Evolutionary conservation across 148 eudicot genomes (phyloP).

Genomic region (Amaranthus hypochondriacus): DNA sequence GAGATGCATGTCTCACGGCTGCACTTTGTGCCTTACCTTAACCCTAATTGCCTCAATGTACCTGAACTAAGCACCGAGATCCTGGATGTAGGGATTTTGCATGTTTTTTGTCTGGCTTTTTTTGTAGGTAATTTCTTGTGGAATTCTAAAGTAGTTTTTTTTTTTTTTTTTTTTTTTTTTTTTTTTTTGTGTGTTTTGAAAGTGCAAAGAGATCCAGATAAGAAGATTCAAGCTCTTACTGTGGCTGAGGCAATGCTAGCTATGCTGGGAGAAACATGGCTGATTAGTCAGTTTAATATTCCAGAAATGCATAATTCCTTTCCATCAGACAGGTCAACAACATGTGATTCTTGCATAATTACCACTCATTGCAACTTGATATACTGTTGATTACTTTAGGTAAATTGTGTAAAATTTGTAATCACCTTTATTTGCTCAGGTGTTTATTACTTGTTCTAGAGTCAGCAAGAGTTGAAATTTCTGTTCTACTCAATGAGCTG

Average conservation of each 20-base stretch:
- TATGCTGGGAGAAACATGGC: conserved; percentile 74
- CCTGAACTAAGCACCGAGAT: background rate
- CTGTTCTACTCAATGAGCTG: conserved; percentile 80
- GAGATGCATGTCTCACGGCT: no score
- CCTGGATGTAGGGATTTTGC: background rate
- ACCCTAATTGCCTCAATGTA: no score
- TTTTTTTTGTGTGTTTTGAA: background rate
- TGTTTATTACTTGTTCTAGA: conserved; percentile 83
- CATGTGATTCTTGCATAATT: background rate
- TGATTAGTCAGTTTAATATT: conserved; percentile 44
- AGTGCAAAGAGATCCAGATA: conserved; percentile 59
- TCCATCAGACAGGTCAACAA: conserved; percentile 62
- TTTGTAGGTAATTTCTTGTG: background rate
- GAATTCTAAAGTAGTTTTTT: background rate
- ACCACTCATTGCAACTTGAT: background rate
- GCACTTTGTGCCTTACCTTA: no score
- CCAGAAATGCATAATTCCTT: conserved; percentile 37
- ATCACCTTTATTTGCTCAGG: conserved; percentile 37
- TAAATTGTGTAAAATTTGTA: background rate
- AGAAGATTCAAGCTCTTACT: conserved; percentile 74
- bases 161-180: background rate
- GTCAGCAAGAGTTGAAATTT: conserved; percentile 85
- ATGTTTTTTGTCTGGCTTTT: background rate
- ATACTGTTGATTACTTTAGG: background rate
- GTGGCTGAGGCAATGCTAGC: conserved; percentile 65